These are phyloP conservation scores for Aspergillus nomiae DNA, from an alignment of 2,329 filamentous ascomycete species.

Conservation along the genomic window DNA sequence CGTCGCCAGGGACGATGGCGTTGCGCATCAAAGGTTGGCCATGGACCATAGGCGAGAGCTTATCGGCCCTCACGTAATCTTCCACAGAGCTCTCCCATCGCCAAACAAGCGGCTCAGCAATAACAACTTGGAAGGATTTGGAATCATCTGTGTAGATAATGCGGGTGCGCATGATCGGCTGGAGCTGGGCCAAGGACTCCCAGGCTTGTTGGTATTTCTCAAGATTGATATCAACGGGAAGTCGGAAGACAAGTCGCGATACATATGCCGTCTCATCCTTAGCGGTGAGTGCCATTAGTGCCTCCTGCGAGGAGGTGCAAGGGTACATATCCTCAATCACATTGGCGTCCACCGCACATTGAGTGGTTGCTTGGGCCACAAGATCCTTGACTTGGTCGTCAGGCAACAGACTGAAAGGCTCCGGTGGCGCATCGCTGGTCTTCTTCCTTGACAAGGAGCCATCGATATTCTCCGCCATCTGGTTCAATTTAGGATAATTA, in stretches of 20 bases:
- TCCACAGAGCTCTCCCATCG: neutral
- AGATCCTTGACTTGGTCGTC: neutral
- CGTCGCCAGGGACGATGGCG: neutral
- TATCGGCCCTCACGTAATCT: neutral
- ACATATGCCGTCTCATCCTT: neutral
- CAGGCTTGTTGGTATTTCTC: neutral
- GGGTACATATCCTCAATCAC: neutral
- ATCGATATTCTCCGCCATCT: neutral
- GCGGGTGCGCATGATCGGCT: neutral
- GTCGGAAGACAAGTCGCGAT: neutral
- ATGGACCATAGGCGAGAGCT: neutral
- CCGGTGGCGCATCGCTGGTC: neutral
- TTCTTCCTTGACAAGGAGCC: neutral
- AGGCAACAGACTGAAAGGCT: neutral
- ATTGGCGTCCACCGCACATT: neutral
- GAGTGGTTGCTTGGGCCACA: neutral
- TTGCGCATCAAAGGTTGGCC: conserved; percentile 4
- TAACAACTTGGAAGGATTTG: neutral
- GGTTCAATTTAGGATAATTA: neutral
- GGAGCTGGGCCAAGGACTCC: neutral
- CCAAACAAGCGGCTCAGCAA: neutral
- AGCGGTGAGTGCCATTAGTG: neutral
- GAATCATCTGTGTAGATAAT: neutral
- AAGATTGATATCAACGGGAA: neutral
- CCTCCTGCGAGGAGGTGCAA: neutral